Evolutionary conservation across 805 yeast species (phyloP), one percentile per base, ranked within the genome.

Genomic region (Starmerella apicola): DNA sequence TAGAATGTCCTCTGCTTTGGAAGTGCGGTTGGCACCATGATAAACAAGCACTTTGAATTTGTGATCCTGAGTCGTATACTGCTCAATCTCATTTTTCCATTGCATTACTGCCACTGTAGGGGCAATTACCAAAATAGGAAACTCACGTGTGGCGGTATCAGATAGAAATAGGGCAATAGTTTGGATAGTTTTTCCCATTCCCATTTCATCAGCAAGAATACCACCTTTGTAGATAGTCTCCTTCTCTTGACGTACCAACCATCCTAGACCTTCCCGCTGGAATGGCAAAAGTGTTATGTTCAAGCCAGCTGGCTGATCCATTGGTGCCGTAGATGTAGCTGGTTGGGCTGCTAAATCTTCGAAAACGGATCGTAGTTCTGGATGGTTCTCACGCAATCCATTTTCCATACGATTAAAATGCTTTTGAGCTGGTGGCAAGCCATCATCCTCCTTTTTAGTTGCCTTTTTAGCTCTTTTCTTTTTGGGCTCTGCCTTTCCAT

Each of bases 41-140:
- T 69, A 91, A 2, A 88, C 61, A 15, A 74, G 72, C 4, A 79
- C 83, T 43, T 68, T 74, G 48, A 91, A 62, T 17, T 65, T 64
- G n/a, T n/a, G n/a, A n/a, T n/a, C n/a, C 6, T 79, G 82, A 25
- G 72, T 74, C 0, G 97, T 79, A 57, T 91, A 95, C 36, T 71
- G 73, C 44, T 76, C 82, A 38, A 91, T 91, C 61, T 91, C 99
- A 52, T 79, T 75, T 54, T 78, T 81, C 99, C 99, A 91, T 58
- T 91, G 99, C 81, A 91, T 82, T 34, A 91, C 63, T 0, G 97
- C 97, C n/a, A 91, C 98, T 0, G 98, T 88, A 0, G 99, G 99
- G 0, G 96, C 97, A 16, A 91, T 81, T 4, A 91, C 97, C 45
- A 91, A 63, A 49, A 78, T 82, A 8, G 96, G 96, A 9, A 73